Base-by-base conservation (phyloP, 2,329 filamentous ascomycete genomes). In the Capronia americana region DNA sequence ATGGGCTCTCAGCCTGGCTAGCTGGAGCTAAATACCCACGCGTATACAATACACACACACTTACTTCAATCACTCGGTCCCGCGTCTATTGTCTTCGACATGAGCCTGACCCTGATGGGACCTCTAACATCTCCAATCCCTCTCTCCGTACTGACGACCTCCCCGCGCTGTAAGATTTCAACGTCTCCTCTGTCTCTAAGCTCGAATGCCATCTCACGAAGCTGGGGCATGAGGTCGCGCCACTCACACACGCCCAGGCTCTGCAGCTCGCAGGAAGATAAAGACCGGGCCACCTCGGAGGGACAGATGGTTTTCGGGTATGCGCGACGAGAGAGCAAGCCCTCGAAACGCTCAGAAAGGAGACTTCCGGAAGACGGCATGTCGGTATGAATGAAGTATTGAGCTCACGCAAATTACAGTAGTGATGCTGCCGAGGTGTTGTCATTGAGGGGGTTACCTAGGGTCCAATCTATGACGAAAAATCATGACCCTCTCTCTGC, bases 271-370 rank as follows among this genome's bases (percentile, higher is more conserved):
- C 73, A 63, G 2, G 64, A 20, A 14, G 80, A 79, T 8, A 85
- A 73, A 0, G 81, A 78, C 28, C 83, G 77, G 1, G 83, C 81
- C 46, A 84, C 77, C 74, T 85, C 83, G 14, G 82, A 84, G 3
- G 83, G 83, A 70, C 83, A 85, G 67, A 84, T 80, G 0, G 83
- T 85, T 71, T 85, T 85, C 11, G 83, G 83, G 57, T 73, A 76
- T 20, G 73, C 69, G 44, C 80, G 74, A 10, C 71, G 57, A 38
- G 67, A 63, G 23, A 81, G 72, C 26, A 58, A 10, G 12, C 8
- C 4, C 2, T 44, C 12, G 56, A 58, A 20, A 5, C 34, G 32
- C 23, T 44, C 20, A 3, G 34, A 23, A 20, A 58, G 56, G 23
- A 58, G 56, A 44, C 20, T n/a, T 3, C 20, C n/a, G 24, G 56